Evolutionary conservation across 805 yeast genomes (phyloP), one percentile per base, ranked within the genome.

Genomic region (Suhomyces tanzawaensis): DNA sequence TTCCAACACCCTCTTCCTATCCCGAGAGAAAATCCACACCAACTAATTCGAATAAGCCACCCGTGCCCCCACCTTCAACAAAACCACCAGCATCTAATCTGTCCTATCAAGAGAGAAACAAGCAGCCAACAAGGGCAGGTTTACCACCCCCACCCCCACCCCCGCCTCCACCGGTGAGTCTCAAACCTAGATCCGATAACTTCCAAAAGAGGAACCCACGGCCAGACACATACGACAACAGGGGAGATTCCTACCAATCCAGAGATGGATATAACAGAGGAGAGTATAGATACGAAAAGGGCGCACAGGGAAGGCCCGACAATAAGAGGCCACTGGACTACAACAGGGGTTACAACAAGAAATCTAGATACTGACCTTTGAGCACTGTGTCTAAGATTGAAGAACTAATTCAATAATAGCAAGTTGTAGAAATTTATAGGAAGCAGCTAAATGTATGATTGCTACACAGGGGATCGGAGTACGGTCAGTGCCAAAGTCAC

Each of bases 291-390:
- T 21, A 21, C 11, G 24, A 21, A 7, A 21, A 21, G 11, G 11
- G 11, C 11, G 24, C 9, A 7, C 24, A 21, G 11, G 23, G 41
- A 14, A 33, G 19, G 7, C 23, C 24, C 14, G 25, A 34, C 24
- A 19, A 32, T 24, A 23, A 41, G 29, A 37, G 44, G 24, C 30
- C 14, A 11, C 29, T 18, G 19, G 34, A 37, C 14, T 29, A 40
- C 9, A 23, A 32, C 29, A 18, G 44, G 14, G 37, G 41, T 12
- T 53, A 57, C 37, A 65, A 61, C 29, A 65, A 65, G 39, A 60
- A 55, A 41, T 53, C 48, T 35, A 62, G 57, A 38, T 54, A 58
- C 42, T 24, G 14, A 24, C n/a, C n/a, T n/a, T n/a, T n/a, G n/a
- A n/a, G n/a, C n/a, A n/a, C n/a, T n/a, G n/a, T n/a, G n/a, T n/a